These are phyloP conservation scores for Gaeumannomyces sp. DNA, from an alignment of 2,329 filamentous ascomycete species.

Conservation along the genomic window DNA sequence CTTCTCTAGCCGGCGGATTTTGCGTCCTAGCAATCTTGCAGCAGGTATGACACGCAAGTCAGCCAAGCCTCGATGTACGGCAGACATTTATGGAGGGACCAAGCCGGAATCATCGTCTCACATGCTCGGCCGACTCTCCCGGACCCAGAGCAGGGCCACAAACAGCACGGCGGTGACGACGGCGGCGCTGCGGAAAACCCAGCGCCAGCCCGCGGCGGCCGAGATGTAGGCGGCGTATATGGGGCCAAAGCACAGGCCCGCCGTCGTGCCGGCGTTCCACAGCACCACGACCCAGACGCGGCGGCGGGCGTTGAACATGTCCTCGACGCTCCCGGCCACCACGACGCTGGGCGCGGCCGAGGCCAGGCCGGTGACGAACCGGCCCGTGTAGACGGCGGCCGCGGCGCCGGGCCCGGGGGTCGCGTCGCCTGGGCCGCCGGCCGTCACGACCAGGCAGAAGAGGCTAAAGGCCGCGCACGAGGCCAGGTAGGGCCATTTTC, in stretches of 20 bases:
- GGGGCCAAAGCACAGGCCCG: constrained; percentile 37
- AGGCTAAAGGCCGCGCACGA: constrained; percentile 26
- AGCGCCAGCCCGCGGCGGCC: constrained; percentile 31
- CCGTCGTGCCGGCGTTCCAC: constrained; percentile 36
- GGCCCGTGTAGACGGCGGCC: constrained; percentile 30
- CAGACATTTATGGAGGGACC: neutral
- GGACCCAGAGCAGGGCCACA: constrained; percentile 29
- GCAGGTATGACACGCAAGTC: neutral
- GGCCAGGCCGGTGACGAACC: constrained; percentile 36
- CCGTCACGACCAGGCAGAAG: constrained; percentile 31
- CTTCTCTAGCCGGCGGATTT: constrained; percentile 14
- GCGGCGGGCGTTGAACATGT: constrained; percentile 39
- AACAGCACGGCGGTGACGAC: constrained; percentile 29
- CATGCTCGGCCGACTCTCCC: constrained; percentile 38
- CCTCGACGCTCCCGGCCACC: constrained; percentile 40
- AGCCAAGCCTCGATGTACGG: neutral
- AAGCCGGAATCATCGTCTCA: neutral
- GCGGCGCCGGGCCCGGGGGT: constrained; percentile 21
- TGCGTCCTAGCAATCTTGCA: constrained; percentile 24
- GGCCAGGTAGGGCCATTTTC: constrained; percentile 27
- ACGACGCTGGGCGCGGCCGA: constrained; percentile 42
- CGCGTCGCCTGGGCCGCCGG: constrained; percentile 11
- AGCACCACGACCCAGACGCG: constrained; percentile 40
- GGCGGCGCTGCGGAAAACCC: constrained; percentile 37
- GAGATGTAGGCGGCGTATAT: constrained; percentile 36